phyloP scores from a whole-genome alignment of 73 alveolate genomes.

The Urostyla sp. region DNA sequence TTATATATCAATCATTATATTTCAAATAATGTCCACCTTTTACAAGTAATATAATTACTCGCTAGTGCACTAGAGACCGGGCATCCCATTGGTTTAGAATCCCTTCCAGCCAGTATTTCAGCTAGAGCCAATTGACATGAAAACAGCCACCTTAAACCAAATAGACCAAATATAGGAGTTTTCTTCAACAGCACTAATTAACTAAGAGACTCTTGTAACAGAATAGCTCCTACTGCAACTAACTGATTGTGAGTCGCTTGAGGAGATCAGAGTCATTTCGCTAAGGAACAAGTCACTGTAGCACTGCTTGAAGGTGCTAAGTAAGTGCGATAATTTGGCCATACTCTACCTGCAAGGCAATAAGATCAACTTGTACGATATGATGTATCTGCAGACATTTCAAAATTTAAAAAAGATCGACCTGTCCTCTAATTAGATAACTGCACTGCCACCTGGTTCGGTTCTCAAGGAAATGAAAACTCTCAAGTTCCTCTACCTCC shows the following conservation, averaged over 20 bases:
- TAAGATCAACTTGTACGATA: slow-evolving; percentile 20
- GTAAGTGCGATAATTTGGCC: slow-evolving; percentile 43
- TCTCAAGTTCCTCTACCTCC: slow-evolving; percentile 57
- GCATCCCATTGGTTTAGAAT: slow-evolving; percentile 14
- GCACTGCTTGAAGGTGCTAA: slow-evolving; percentile 30
- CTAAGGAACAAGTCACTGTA: slow-evolving; percentile 42
- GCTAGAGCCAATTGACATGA: not conserved
- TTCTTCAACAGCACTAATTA: not conserved
- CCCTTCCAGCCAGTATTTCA: not conserved
- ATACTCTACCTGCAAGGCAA: slow-evolving; percentile 62
- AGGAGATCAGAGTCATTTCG: slow-evolving; percentile 68
- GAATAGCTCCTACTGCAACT: slow-evolving; percentile 53
- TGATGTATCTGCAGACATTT: slow-evolving; percentile 30
- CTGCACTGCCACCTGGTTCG: slow-evolving; percentile 45
- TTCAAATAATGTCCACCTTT: no score
- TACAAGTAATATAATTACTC: slow-evolving; percentile 32
- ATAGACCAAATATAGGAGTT: not conserved
- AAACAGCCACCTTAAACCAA: not conserved
- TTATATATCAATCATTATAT: no score
- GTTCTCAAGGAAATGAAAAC: slow-evolving; percentile 18
- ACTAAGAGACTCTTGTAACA: slow-evolving; percentile 44
- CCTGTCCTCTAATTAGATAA: slow-evolving; percentile 47
- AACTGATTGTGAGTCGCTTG: slow-evolving; percentile 66
- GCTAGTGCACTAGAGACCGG: slow-evolving; percentile 34
- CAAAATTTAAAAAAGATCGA: slow-evolving; percentile 51